Evolutionary conservation across 163 green algal genomes (phyloP).

Genomic region (Chlamydomonas reinhardtii): DNA sequence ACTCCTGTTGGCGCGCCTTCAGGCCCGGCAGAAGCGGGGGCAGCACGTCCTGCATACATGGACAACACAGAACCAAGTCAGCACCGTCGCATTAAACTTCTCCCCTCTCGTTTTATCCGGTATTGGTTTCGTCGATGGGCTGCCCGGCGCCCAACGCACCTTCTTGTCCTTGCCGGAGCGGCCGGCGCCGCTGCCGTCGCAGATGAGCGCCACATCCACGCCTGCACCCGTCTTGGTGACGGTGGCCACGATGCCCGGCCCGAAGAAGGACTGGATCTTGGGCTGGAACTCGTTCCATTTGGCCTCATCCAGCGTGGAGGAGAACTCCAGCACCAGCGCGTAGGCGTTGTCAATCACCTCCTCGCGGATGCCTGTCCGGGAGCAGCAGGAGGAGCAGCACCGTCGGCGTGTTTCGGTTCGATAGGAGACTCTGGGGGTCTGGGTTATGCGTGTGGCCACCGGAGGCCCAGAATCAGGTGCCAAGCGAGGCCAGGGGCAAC

Average conservation of each 20-base stretch:
- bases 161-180: conserved; percentile 77
- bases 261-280: conserved; percentile 97
- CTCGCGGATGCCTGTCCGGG: conserved; percentile 80
- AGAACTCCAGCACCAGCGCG: conserved; percentile 92
- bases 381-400: neutral
- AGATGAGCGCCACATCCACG: conserved; percentile 56
- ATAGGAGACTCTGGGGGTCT: no score
- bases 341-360: conserved; percentile 76
- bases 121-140: no score
- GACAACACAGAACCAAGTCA: neutral
- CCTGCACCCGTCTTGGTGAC: neutral
- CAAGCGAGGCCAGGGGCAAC: no score
- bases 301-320: conserved; percentile 75
- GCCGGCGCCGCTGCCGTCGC: conserved; percentile 84
- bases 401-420: no score
- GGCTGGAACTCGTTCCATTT: conserved; percentile 77
- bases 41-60: conserved; percentile 73
- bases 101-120: no score
- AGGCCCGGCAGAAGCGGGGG: conserved; percentile 88
- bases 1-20: conserved; percentile 79
- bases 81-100: no score
- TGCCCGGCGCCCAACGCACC: neutral
- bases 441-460: no score
- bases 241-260: conserved; percentile 84
- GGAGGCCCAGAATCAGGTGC: neutral